phyloP scores from a whole-genome alignment of 2,329 filamentous ascomycete genomes.

The Lanzia echinophila region DNA sequence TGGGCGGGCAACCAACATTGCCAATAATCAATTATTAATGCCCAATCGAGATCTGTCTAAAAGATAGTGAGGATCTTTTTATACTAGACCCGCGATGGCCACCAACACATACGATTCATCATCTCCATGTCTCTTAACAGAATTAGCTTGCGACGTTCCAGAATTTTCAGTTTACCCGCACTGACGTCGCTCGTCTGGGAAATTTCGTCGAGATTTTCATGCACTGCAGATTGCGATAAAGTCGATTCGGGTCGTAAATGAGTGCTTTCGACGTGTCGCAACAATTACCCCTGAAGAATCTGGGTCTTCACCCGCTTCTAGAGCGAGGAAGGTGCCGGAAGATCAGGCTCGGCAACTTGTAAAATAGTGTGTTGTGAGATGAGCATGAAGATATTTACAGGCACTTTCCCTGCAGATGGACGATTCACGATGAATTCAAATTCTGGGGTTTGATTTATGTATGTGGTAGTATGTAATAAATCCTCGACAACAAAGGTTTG shows the following conservation, averaged over 20 bases:
- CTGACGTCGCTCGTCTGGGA: background rate
- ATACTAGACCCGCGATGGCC: background rate
- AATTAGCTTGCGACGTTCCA: background rate
- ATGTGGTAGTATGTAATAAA: background rate
- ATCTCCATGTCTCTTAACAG: background rate
- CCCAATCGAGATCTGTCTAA: too few species aligned
- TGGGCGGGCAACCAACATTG: too few species aligned
- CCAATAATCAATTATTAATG: too few species aligned
- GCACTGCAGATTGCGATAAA: background rate
- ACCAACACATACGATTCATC: background rate
- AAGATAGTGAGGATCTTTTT: too few species aligned
- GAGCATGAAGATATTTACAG: conserved; percentile 2
- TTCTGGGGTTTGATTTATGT: background rate
- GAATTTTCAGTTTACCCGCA: background rate
- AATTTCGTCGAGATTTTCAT: background rate
- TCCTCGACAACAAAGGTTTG: background rate
- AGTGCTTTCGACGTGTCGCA: background rate
- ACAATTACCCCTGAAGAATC: conserved; percentile 1
- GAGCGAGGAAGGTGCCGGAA: conserved; percentile 8
- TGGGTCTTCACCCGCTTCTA: background rate
- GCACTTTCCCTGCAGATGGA: background rate
- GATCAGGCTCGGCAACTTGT: background rate
- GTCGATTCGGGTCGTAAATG: background rate
- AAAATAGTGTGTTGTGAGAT: background rate
- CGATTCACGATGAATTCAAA: background rate